Percentiles rank a stretch among this genome's conserved stretches.
These are phyloP conservation scores for Rosa lucieae DNA, from an alignment of 306 rosid species.

Conservation along the genomic window DNA sequence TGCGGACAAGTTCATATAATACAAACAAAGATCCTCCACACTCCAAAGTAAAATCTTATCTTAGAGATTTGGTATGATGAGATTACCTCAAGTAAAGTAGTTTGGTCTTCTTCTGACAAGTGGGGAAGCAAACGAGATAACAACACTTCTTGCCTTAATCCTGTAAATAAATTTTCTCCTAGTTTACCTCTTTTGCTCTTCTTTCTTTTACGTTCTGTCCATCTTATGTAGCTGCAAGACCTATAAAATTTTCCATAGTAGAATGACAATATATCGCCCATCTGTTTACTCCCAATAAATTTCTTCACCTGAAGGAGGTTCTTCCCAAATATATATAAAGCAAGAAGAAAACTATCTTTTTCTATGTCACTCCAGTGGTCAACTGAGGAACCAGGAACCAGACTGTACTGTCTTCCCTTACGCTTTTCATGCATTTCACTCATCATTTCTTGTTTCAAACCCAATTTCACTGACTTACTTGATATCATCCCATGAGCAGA, in stretches of 20 bases:
- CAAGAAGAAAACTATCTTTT: constrained; percentile 68
- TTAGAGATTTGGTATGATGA: background rate
- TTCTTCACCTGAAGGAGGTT: constrained; percentile 70
- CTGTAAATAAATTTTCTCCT: constrained; percentile 71
- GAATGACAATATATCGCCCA: constrained; percentile 75
- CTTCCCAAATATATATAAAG: constrained; percentile 82
- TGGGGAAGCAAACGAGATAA: constrained; percentile 61
- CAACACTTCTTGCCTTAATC: constrained; percentile 77
- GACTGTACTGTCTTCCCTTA: constrained; percentile 9
- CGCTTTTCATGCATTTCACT: constrained; percentile 24
- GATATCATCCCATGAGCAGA: constrained; percentile 21
- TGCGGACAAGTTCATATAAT: background rate
- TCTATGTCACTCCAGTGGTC: constrained; percentile 64
- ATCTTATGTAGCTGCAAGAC: constrained; percentile 64
- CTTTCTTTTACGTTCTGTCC: constrained; percentile 65
- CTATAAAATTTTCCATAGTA: constrained; percentile 78
- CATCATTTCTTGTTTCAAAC: constrained; percentile 33
- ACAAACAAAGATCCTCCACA: background rate
- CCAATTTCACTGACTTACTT: constrained; percentile 32
- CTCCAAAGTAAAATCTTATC: background rate
- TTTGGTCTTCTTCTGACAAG: constrained; percentile 51
- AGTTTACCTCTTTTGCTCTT: constrained; percentile 54
- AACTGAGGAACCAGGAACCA: constrained; percentile 61
- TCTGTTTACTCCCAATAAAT: constrained; percentile 58
- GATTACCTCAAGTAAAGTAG: constrained; percentile 55